These are phyloP conservation scores for Cichorium intybus DNA, from an alignment of 140 eudicot species.

Conservation along the genomic window DNA sequence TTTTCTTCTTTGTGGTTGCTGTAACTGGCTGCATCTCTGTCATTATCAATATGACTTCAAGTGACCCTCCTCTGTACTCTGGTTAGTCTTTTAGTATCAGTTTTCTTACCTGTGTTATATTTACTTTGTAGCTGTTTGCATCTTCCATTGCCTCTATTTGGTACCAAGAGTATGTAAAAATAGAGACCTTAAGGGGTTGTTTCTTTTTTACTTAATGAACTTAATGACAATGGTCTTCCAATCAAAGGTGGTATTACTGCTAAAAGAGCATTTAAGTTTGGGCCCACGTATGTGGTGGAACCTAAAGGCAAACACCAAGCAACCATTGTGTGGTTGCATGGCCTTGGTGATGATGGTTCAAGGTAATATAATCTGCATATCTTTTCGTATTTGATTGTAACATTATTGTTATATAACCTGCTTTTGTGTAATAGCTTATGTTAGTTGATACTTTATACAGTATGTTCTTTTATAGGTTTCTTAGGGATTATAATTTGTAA, in stretches of 20 bases:
- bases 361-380: conserved; percentile 41
- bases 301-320: conserved; percentile 88
- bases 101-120: not conserved
- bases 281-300: conserved; percentile 66
- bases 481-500: not conserved
- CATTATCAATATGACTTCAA: conserved; percentile 46
- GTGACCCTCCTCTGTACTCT: conserved; percentile 42
- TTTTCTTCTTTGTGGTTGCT: conserved; percentile 22
- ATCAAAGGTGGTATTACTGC: conserved; percentile 43
- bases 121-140: not conserved
- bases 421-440: conserved; percentile 4
- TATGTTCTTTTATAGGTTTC: not conserved
- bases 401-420: not conserved
- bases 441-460: no score
- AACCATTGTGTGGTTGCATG: conserved; percentile 88
- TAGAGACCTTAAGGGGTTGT: no score
- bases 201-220: no score
- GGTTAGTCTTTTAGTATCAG: conserved; percentile 37
- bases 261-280: conserved; percentile 53
- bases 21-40: conserved; percentile 24
- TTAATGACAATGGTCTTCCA: not conserved
- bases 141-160: no score
- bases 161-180: no score
- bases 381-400: not conserved
- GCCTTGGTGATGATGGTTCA: conserved; percentile 81